phyloP scores from a whole-genome alignment of 129 eudicot species.

The Smallanthus sonchifolius region DNA sequence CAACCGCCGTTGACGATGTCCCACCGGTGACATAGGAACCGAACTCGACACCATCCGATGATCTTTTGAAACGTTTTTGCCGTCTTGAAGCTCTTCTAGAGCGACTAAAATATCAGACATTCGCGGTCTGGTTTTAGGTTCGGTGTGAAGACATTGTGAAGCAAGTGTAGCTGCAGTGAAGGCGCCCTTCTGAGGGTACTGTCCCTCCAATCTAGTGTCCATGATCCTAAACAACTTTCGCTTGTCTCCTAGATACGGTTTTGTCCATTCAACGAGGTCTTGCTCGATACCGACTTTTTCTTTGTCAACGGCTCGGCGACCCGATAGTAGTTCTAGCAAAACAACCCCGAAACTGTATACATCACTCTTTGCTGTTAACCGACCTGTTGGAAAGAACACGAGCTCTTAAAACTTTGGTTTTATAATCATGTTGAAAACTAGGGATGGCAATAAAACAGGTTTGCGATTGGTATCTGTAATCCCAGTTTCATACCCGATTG shows the following conservation, averaged over 20 bases:
- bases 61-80: constrained; percentile 33
- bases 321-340: constrained; percentile 69
- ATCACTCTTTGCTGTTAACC: constrained; percentile 77
- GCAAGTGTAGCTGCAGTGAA: constrained; percentile 63
- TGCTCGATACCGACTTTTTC: constrained; percentile 62
- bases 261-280: constrained; percentile 86
- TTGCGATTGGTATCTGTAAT: too few species aligned
- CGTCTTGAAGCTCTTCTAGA: constrained; percentile 61
- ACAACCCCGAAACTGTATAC: constrained; percentile 97
- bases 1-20: constrained; percentile 31
- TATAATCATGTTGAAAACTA: background rate
- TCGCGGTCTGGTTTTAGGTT: constrained; percentile 67
- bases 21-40: constrained; percentile 36
- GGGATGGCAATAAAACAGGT: too few species aligned
- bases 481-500: too few species aligned
- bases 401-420: background rate
- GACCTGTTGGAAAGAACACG: constrained; percentile 42
- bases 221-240: constrained; percentile 77
- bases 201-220: constrained; percentile 86
- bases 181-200: constrained; percentile 78
- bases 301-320: constrained; percentile 81
- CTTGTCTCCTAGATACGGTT: constrained; percentile 76
- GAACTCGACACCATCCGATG: constrained; percentile 21
- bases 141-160: constrained; percentile 52
- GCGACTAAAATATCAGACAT: constrained; percentile 62